Base-by-base conservation (phyloP, 139 green algal genomes). In the Volvox africanus region DNA sequence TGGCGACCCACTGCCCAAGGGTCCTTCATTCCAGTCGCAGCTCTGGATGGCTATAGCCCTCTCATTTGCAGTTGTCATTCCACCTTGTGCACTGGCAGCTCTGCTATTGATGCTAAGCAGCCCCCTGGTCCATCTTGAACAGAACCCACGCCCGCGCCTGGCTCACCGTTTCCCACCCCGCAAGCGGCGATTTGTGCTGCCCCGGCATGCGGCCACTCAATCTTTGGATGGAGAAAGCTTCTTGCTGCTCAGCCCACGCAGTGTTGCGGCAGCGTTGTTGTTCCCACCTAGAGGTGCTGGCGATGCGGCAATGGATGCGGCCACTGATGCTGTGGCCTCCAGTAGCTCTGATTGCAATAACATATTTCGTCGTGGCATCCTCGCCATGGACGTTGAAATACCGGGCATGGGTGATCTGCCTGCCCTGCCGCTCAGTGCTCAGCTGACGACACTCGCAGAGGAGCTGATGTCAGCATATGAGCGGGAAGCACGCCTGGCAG, bases 41-140 rank as follows among this genome's bases (percentile, higher is more conserved):
- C 61, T 61, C 14, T 92, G 89, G 89, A 24, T 88, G 37, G 62
- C 83, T 16, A 61, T 86, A 28, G 89, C 89, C 0, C 19, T 92
- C 55, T 83, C 62, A 1, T n/a, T 92, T 1, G 62, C 76, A 13
- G 36, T 92, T n/a, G 36, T 89, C 24, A 68, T 90, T 37, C 83
- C 89, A 14, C 89, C 89, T 35, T 32, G 13, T 24, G 83, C 36
- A n/a, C 5, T 92, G 9, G 28, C 67, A 30, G 71, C 85, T 21
- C 89, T 92, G 20, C 19, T 90, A 30, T 5, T 90, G n/a, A 22
- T 33, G 16, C 20, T 90, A 0, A 22, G 22, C 21, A 28, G 73
- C 0, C 26, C 37, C 5, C 44, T 90, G 3, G 6, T 79, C n/a
- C 44, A 73, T 32, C 0, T 22, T 14, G 62, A 44, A 26, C 82